Evolutionary conservation across 148 eudicot genomes (phyloP).

Genomic region (Vaccinium darrowii): DNA sequence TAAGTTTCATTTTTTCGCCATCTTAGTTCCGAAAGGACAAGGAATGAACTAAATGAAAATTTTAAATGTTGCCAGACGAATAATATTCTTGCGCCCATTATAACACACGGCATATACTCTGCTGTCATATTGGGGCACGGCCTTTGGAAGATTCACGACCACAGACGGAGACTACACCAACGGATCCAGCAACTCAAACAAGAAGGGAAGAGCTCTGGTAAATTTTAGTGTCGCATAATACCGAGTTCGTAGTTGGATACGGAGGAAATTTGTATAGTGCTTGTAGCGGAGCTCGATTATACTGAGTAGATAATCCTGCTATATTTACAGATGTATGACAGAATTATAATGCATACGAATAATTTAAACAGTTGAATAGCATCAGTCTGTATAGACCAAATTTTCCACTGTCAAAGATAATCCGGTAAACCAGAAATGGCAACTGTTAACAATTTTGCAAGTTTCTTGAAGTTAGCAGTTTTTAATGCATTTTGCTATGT

Average conservation of each 20-base stretch:
- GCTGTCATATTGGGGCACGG: conserved; percentile 87
- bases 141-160: conserved; percentile 91
- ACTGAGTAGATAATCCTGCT: not conserved
- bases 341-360: not conserved
- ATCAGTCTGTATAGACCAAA: not conserved
- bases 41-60: not conserved
- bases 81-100: conserved; percentile 81
- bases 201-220: conserved; percentile 39
- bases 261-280: conserved; percentile 26
- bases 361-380: conserved; percentile 5
- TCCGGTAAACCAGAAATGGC: not conserved
- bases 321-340: not conserved
- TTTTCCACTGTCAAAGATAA: not conserved
- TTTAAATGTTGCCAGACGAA: conserved; percentile 50
- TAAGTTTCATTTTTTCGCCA: not conserved
- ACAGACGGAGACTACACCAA: conserved; percentile 59
- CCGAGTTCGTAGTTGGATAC: conserved; percentile 6
- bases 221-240: conserved; percentile 19
- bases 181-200: conserved; percentile 66
- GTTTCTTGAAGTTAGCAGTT: not conserved
- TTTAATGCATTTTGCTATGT: not conserved
- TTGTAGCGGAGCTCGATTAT: not conserved
- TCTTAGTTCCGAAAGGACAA: not conserved
- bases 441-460: not conserved
- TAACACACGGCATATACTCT: conserved; percentile 97